Base-by-base conservation (phyloP, 176 grass and related monocot genomes). In the Thinopyrum elongatum region DNA sequence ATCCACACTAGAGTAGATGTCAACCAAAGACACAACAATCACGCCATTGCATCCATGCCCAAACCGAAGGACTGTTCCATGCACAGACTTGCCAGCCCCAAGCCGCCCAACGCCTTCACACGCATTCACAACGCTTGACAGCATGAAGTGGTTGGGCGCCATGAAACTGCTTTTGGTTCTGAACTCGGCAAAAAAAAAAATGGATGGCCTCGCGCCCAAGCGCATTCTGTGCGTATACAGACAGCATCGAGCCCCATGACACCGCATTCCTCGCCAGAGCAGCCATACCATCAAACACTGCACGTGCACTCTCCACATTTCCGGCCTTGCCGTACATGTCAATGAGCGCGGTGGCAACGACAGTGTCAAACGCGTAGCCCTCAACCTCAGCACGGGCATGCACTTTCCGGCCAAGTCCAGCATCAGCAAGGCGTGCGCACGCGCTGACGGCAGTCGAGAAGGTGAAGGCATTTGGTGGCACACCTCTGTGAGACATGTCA, bases 271-370 rank as follows among this genome's bases (percentile, higher is more conserved):
- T 91, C 3, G 33, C 70, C 6, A 60, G 35, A 19, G 83, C 83
- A 1, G 76, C 29, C 92, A 97, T 94, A 39, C 39, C 72, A 7
- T 97, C 90, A 62, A 93, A 97, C 60, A 97, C 71, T 5, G 29
- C 83, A 11, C 85, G 86, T 1, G 91, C 91, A 59, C 90, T 70
- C 22, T 49, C 47, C 39, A 88, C 44, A 12, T 59, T 2, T 4
- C 90, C 79, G 23, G 87, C 86, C 86, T 95, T 96, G 27, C 91
- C 87, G 7, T 96, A 96, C 94, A 93, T 93, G 86, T 90, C 74
- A 6, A 96, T 66, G 65, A 93, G 89, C 16, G 91, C 74, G 13
- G 91, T 89, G 67, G 81, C 72, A 11, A 96, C 82, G 21, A 93
- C 53, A 5, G 65, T 12, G 66, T 94, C 87, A 47, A 71, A 65